Evolutionary conservation across 73 alveolate genomes (phyloP).

Genomic region (Blepharisma stoltei): DNA sequence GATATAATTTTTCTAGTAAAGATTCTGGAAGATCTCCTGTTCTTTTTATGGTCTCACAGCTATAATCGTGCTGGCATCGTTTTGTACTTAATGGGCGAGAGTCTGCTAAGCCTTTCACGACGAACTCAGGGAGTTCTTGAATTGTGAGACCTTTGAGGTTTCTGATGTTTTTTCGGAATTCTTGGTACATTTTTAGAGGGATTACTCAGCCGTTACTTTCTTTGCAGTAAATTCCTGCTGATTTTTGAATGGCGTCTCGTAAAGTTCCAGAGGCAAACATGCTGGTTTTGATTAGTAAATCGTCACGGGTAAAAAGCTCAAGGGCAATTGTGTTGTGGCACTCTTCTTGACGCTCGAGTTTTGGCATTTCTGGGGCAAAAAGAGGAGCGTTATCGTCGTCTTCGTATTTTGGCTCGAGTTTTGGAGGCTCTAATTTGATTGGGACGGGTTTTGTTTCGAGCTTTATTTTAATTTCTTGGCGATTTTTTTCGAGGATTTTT

Average conservation of each 20-base stretch:
- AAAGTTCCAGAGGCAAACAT: slow-evolving; percentile 5
- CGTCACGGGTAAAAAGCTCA: slow-evolving; percentile 1
- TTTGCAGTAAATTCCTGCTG: slow-evolving; percentile 30
- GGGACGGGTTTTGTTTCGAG: no score
- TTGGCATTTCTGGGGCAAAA: no score
- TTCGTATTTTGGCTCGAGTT: no score
- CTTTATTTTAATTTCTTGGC: no score
- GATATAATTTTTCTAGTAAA: slow-evolving; percentile 50
- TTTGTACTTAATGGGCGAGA: slow-evolving; percentile 14
- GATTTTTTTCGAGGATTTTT: no score
- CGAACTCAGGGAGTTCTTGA: slow-evolving; percentile 25
- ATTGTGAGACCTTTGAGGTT: slow-evolving; percentile 5
- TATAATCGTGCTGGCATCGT: not conserved
- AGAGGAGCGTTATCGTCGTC: no score
- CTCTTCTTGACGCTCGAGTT: no score
- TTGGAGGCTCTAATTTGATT: no score
- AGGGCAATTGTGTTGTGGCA: not conserved
- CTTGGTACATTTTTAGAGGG: slow-evolving; percentile 19
- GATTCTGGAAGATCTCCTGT: slow-evolving; percentile 61
- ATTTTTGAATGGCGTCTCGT: slow-evolving; percentile 16
- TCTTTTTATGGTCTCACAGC: slow-evolving; percentile 28
- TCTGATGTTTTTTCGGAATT: not conserved
- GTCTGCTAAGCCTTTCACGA: slow-evolving; percentile 23
- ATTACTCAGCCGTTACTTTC: not conserved
- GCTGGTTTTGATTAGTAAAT: not conserved